Evolutionary conservation across 1,284 basidiomycete species (phyloP), one percentile per base, ranked within the genome.

Genomic region (Vanrija humicola): DNA sequence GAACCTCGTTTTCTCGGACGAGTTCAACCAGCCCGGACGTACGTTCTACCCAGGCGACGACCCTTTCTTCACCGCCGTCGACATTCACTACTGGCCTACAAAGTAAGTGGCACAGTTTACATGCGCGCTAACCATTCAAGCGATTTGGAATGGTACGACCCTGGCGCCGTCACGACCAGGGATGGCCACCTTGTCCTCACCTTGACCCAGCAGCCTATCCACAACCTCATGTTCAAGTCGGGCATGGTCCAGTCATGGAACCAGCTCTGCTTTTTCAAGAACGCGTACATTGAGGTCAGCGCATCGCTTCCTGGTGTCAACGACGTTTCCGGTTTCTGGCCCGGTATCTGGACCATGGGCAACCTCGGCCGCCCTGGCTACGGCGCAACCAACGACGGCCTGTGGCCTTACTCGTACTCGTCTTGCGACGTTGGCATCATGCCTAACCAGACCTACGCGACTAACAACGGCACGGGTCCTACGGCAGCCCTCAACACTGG

Each of bases 161-260:
- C 94, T 2, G 82, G 79, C 7, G 86, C 88, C 3, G 79, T 93
- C 52, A 89, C 84, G 3, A 98, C 95, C 3, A 78, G 78, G 52
- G 80, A 85, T 64, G 95, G 95, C n/a, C 79, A 84, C 42, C 82
- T 98, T 38, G 81, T 88, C 65, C 86, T 98, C 67, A 90, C 87
- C 0, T 76, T 95, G 55, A 83, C 81, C 0, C 66, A 83, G 64
- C 85, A 84, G 66, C 67, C 79, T 46, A 87, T 80, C 45, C 86
- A 97, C 74, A 83, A 82, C 55, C 79, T 97, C 59, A 78, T 89
- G 66, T 95, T 87, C 72, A 81, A 85, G 50, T 78, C 77, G 9
- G 82, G 80, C 26, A 80, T 80, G 77, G 52, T 82, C 18, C 78
- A 79, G 56, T 72, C 75, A 0, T 82, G 81, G 81, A 82, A 82